A percentile compares a stretch with the other conserved stretches of the same genome.
Evolutionary conservation across 75 land plant genomes (phyloP).

Genomic region (Pinus taeda): DNA sequence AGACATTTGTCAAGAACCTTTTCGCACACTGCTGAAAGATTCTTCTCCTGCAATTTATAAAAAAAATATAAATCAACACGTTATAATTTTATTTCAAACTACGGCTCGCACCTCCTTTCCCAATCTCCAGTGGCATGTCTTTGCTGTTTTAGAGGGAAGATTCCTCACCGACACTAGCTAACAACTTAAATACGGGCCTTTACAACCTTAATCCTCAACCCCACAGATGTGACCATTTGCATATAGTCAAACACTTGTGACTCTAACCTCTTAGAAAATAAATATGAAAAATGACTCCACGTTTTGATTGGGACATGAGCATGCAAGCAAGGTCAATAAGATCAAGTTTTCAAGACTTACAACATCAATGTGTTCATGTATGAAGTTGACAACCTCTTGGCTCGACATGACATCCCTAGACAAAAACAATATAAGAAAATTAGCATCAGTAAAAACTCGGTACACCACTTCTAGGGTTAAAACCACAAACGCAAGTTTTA

Average conservation of each 20-base stretch:
- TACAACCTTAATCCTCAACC: neutral
- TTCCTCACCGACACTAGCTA: neutral
- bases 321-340: neutral
- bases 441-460: neutral
- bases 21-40: conserved; percentile 29
- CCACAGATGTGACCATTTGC: neutral
- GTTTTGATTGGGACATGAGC: neutral
- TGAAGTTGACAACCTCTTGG: conserved; percentile 36
- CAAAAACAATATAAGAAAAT: conserved; percentile 2
- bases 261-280: neutral
- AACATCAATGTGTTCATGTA: conserved; percentile 19
- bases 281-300: neutral
- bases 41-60: conserved; percentile 22
- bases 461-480: too few species aligned
- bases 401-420: conserved; percentile 48
- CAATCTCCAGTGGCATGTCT: neutral
- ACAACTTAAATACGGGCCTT: neutral
- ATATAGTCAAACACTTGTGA: neutral
- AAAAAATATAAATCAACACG: neutral
- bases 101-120: neutral
- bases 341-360: neutral
- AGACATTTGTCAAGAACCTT: conserved; percentile 35
- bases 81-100: neutral
- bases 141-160: neutral
- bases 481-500: too few species aligned